Conservation (phyloP, 2,329 filamentous ascomycete genomes). For the Diaporthe destruens region DNA sequence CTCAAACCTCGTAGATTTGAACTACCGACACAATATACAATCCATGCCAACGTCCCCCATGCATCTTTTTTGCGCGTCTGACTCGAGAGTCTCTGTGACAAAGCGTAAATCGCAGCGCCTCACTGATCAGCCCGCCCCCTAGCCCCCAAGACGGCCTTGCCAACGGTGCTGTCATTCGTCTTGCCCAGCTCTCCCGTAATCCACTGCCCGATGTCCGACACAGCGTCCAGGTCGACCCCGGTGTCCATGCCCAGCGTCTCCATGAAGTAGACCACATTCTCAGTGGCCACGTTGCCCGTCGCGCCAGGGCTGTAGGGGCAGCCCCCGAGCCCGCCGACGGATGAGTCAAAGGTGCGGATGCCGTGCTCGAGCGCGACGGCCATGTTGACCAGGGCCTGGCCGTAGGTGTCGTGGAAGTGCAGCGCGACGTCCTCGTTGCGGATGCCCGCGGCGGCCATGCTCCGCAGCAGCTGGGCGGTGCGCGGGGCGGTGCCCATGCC, state of each 20-base stretch:
- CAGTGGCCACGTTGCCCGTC: conserved; percentile 87
- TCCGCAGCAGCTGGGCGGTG: conserved; percentile 73
- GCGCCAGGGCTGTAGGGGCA: conserved; percentile 89
- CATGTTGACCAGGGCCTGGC: conserved; percentile 85
- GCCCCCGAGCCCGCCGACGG: conserved; percentile 83
- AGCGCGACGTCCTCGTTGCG: conserved; percentile 79
- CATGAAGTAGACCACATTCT: conserved; percentile 84
- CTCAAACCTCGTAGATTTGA: background rate
- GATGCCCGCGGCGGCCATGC: conserved; percentile 75
- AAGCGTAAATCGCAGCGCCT: background rate
- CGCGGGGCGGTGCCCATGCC: conserved; percentile 87
- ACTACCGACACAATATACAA: background rate
- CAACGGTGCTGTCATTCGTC: conserved; percentile 75
- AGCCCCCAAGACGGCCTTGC: conserved; percentile 71
- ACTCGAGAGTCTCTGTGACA: background rate
- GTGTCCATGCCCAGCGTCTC: conserved; percentile 81
- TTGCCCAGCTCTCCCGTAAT: conserved; percentile 74
- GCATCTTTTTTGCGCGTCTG: conserved; percentile 1
- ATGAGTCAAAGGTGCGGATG: conserved; percentile 82
- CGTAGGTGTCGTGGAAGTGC: conserved; percentile 92
- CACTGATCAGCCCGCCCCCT: conserved; percentile 44
- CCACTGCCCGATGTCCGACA: conserved; percentile 79
- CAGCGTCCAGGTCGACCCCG: conserved; percentile 75
- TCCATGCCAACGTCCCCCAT: background rate
- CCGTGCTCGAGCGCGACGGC: conserved; percentile 83